phyloP scores from a whole-genome alignment of 768 basidiomycete species.

The Sporobolomyces phaffii region DNA sequence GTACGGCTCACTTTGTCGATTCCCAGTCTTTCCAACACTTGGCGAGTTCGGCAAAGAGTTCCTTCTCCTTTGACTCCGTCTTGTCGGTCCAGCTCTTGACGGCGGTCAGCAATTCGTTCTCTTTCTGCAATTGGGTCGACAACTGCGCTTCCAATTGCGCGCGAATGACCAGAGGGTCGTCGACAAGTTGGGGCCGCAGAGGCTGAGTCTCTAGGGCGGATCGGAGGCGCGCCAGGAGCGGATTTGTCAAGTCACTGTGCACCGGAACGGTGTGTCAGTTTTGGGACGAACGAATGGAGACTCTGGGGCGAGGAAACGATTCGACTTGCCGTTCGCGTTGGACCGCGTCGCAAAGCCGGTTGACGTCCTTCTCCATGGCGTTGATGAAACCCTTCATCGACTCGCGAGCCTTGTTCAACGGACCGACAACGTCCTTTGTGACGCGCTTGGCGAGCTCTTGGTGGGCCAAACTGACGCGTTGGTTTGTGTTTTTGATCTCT shows the following conservation, averaged over 20 bases:
- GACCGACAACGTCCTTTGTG: constrained; percentile 28
- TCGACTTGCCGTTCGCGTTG: constrained; percentile 19
- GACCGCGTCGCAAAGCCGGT: constrained; percentile 21
- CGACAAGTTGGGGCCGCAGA: constrained; percentile 1
- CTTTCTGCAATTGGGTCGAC: constrained; percentile 17
- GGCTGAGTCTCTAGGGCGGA: constrained; percentile 1
- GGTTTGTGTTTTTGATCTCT: constrained; percentile 13
- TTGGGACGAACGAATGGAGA: constrained; percentile 2
- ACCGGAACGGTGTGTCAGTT: neutral
- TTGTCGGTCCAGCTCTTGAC: constrained; percentile 23
- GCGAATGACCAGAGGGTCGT: constrained; percentile 34
- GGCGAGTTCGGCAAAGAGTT: constrained; percentile 13
- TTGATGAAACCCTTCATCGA: constrained; percentile 17
- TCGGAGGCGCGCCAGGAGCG: constrained; percentile 16
- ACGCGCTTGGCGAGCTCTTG: constrained; percentile 6
- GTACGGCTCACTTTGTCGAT: constrained; percentile 3
- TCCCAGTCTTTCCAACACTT: constrained; percentile 28
- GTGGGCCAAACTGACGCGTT: constrained; percentile 14
- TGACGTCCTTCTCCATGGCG: constrained; percentile 23
- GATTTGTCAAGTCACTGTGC: constrained; percentile 17
- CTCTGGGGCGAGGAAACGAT: too few relatives aligned
- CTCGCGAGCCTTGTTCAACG: constrained; percentile 18
- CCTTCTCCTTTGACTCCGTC: constrained; percentile 15
- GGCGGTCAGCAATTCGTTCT: constrained; percentile 22
- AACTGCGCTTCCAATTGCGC: constrained; percentile 25